Percentiles rank a stretch among this genome's conserved stretches.
Evolutionary conservation across 768 basidiomycete genomes (phyloP).

Genomic region (Collybia sordida): DNA sequence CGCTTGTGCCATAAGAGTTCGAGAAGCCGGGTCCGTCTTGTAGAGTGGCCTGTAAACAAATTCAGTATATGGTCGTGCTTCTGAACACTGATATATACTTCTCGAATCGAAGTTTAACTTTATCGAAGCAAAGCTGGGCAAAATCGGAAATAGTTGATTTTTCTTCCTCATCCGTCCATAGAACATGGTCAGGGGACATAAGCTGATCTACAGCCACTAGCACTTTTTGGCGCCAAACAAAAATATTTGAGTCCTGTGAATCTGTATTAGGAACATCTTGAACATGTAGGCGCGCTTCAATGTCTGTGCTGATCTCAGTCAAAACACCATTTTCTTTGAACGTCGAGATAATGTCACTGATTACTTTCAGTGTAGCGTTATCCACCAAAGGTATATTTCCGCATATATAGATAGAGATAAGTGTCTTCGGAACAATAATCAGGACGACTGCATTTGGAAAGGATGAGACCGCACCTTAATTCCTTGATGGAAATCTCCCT

Average conservation of each 20-base stretch:
- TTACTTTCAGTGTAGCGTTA: slow-evolving; percentile 10
- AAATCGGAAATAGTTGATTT: slow-evolving; percentile 39
- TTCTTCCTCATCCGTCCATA: slow-evolving; percentile 60
- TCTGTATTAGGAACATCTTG: neutral
- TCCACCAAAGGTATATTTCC: slow-evolving; percentile 22
- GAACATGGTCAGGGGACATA: slow-evolving; percentile 41
- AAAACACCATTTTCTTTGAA: slow-evolving; percentile 15
- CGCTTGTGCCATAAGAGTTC: slow-evolving; percentile 31
- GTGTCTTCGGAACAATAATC: slow-evolving; percentile 17
- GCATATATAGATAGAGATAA: slow-evolving; percentile 27
- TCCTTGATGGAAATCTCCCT: slow-evolving; percentile 30
- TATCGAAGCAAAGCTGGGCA: slow-evolving; percentile 41
- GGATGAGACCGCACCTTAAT: slow-evolving; percentile 20
- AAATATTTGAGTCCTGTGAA: neutral
- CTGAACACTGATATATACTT: slow-evolving; percentile 25
- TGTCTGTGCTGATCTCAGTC: slow-evolving; percentile 10
- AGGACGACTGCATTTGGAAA: slow-evolving; percentile 1
- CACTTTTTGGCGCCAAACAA: slow-evolving; percentile 33
- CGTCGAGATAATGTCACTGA: slow-evolving; percentile 19
- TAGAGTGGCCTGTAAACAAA: slow-evolving; percentile 33
- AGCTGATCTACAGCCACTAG: slow-evolving; percentile 34
- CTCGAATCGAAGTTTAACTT: slow-evolving; percentile 42
- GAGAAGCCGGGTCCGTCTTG: slow-evolving; percentile 24
- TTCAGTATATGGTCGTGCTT: neutral
- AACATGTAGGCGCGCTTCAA: neutral